phyloP scores from a whole-genome alignment of 179 eudicot genomes.

The Corrigiola litoralis region DNA sequence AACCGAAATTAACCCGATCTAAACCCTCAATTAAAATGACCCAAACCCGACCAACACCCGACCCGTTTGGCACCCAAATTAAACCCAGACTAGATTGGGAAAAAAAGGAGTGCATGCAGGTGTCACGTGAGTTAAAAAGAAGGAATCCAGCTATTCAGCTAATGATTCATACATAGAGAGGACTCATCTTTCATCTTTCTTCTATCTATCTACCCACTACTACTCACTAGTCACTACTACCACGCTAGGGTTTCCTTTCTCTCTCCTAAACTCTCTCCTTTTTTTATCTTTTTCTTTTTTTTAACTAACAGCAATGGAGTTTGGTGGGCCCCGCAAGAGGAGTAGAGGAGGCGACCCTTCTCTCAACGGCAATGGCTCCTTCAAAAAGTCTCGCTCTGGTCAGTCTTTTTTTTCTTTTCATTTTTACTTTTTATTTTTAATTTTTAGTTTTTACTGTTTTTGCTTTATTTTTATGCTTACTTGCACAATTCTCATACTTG shows the following conservation, averaged over 20 bases:
- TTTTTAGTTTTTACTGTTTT: not conserved
- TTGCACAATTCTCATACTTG: not conserved
- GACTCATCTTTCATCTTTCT: too few species aligned
- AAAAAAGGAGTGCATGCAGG: too few species aligned
- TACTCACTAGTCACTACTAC: not conserved
- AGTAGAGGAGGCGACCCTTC: slow-evolving; percentile 35
- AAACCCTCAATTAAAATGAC: too few species aligned
- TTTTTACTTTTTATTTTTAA: not conserved
- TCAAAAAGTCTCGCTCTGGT: slow-evolving; percentile 66
- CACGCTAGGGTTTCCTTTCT: not conserved
- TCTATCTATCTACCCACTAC: not conserved
- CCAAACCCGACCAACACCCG: too few species aligned
- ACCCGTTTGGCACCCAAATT: too few species aligned
- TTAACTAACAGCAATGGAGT: slow-evolving; percentile 38
- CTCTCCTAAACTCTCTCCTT: too few species aligned
- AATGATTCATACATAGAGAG: too few species aligned
- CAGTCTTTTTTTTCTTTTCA: not conserved
- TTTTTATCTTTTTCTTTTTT: not conserved
- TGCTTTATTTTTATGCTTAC: not conserved
- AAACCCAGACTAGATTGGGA: too few species aligned
- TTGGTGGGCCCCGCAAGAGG: slow-evolving; percentile 54
- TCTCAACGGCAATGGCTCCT: slow-evolving; percentile 54
- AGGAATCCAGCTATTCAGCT: too few species aligned
- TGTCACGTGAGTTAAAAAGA: too few species aligned
- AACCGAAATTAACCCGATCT: too few species aligned